phyloP scores from a whole-genome alignment of 2,329 filamentous ascomycete genomes.

The Sporothrix brunneoviolacea region DNA sequence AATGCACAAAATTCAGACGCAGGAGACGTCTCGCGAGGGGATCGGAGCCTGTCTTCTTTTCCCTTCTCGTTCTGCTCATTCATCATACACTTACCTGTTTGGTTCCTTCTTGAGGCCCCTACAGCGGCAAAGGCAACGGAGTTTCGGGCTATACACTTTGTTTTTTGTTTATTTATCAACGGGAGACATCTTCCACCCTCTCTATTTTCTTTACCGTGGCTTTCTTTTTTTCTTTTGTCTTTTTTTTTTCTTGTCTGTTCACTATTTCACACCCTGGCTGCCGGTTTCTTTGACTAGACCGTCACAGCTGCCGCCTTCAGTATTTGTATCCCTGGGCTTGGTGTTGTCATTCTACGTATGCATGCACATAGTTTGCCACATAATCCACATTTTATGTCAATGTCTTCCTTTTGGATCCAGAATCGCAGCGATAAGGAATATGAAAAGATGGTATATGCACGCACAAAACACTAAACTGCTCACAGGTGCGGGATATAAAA shows the following conservation, averaged over 20 bases:
- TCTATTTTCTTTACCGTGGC: background rate
- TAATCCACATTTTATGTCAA: no score
- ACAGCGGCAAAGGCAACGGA: background rate
- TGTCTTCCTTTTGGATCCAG: no score
- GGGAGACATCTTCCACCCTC: no score
- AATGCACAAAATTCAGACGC: background rate
- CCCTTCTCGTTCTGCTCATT: background rate
- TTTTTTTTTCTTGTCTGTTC: background rate
- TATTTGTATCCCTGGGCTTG: no score
- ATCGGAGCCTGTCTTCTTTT: background rate
- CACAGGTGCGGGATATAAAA: no score
- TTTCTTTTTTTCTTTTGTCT: background rate
- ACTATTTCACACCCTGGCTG: background rate
- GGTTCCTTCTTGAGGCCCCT: constrained; percentile 2
- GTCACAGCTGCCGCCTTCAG: no score
- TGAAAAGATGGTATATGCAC: no score
- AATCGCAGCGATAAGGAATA: no score
- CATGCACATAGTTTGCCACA: no score
- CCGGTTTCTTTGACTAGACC: no score
- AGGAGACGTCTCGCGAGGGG: background rate
- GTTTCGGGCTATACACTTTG: constrained; percentile 3
- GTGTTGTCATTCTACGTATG: no score
- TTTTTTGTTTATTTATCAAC: background rate
- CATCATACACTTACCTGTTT: background rate
- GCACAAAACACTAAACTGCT: no score